Evolutionary conservation across 768 basidiomycete genomes (phyloP), one percentile per base, ranked within the genome.

Genomic region (Boletus fagicola): DNA sequence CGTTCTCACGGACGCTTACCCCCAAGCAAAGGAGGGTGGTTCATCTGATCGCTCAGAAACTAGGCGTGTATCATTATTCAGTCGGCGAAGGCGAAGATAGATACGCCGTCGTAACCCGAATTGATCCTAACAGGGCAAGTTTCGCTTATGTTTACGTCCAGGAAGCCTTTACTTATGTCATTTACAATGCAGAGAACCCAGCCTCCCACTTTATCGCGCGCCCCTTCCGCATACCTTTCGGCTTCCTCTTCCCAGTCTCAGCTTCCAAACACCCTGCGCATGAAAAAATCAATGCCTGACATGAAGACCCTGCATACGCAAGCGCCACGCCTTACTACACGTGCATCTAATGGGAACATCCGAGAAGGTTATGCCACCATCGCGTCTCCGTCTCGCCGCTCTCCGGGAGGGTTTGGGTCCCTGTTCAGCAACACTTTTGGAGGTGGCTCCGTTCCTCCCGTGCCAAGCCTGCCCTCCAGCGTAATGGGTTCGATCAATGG

Each of bases 271-370:
- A 78, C 84, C 42, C 82, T 98, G 53, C 87, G 95, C 42, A 85
- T 88, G 73, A 98, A 98, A 80, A 97, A 97, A 76, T 96, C 94
- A 24, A 98, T 98, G 97, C 97, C 97, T 3, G 94, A 98, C 74
- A 86, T 98, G 85, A 92, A 92, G 76, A 88, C 88, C 16, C 74
- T 93, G 61, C 91, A 92, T 59, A 79, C 86, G 18, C 85, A 87
- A 65, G 86, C 87, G 1, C 91, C 90, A 35, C 87, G 91, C 51
- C 81, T 94, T 47, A 84, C 77, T 56, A 87, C 88, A 16, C 88
- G 91, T 58, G 80, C 90, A 18, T 94, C 91, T 47, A 94, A 92
- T 70, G 90, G 91, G 54, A 94, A 94, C 69, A 92, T 94, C 56
- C 86, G 92, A 51, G 82, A 83, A 58, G 90, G 90, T 30, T 94